Evolutionary conservation across 805 yeast genomes (phyloP), one percentile per base, ranked within the genome.

Genomic region (Nakazawaea ambrosiae): DNA sequence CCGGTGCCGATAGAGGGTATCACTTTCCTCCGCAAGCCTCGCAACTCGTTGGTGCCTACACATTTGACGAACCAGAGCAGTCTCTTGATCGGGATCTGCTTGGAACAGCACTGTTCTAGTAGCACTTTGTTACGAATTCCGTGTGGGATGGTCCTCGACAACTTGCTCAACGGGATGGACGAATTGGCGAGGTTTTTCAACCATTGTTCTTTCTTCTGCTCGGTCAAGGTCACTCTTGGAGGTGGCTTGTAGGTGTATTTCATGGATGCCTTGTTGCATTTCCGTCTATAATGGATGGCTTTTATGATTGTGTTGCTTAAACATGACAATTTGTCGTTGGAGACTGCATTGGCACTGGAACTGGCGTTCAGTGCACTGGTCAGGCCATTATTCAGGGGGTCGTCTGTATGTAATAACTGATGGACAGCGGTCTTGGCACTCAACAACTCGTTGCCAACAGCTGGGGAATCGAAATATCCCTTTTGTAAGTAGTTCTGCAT

Each of bases 61-160:
- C 96, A 86, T 45, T 85, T 76, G 3, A 90, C 82, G 42, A 92
- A 71, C 98, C 98, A 90, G 2, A 90, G 57, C 0, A 96, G 95
- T 42, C 97, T 65, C n/a, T 72, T 54, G 2, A 82, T 61, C 0
- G 97, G 96, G 0, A 90, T 78, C 24, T 63, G 61, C 50, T 80
- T 78, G 18, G 61, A 50, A 42, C 81, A 70, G 45, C 94, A 71
- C 43, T 80, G 84, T 45, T 88, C 96, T 3, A 90, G 54, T 15
- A 90, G 63, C 1, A 71, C 68, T 46, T 76, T 75, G 53, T 85
- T 83, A 45, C 89, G 66, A 17, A 89, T 73, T 0, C 97, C 97
- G 54, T 90, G 96, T 0, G 98, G 97, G 6, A 90, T 73, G 15
- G 88, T 84, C 37, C 84, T 68, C 2, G 92, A 72, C 4, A 89